phyloP scores from a whole-genome alignment of 805 yeast genomes.

The Grigorovia humatica region DNA sequence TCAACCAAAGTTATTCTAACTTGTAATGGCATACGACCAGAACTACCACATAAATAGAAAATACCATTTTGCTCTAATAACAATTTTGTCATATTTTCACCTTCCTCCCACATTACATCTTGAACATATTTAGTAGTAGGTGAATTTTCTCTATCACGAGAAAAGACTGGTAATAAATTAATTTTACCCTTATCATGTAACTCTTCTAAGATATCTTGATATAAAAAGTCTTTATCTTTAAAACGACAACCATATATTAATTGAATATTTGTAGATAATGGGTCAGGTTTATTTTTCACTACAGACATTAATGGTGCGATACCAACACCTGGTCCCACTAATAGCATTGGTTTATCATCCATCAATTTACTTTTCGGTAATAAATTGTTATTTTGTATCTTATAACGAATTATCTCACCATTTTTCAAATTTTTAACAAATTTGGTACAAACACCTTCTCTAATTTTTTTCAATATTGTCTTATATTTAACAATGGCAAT shows the following conservation, averaged over 20 bases:
- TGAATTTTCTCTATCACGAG: constrained; percentile 34
- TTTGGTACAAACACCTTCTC: constrained; percentile 75
- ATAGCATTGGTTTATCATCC: constrained; percentile 42
- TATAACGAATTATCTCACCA: constrained; percentile 43
- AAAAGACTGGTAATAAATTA: constrained; percentile 35
- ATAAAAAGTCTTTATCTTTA: constrained; percentile 57
- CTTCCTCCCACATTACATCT: constrained; percentile 48
- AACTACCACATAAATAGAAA: constrained; percentile 81
- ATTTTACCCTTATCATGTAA: constrained; percentile 31
- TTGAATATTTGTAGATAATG: constrained; percentile 24
- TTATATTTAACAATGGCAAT: constrained; percentile 80
- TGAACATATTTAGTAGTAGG: constrained; percentile 63
- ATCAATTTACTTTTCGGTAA: constrained; percentile 25
- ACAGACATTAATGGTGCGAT: constrained; percentile 83
- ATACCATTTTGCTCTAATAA: constrained; percentile 46
- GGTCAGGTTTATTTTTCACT: constrained; percentile 32
- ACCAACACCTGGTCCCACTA: constrained; percentile 94
- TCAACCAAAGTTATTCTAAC: constrained; percentile 71
- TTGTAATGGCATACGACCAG: constrained; percentile 88
- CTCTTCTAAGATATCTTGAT: constrained; percentile 42
- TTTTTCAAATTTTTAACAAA: constrained; percentile 48
- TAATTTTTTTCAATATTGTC: constrained; percentile 63
- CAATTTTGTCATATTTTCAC: constrained; percentile 39
- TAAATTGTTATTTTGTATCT: constrained; percentile 36
- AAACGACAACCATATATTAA: constrained; percentile 71